Conservation (phyloP, 176 grass and related monocot species). For the Oryza brachyantha region DNA sequence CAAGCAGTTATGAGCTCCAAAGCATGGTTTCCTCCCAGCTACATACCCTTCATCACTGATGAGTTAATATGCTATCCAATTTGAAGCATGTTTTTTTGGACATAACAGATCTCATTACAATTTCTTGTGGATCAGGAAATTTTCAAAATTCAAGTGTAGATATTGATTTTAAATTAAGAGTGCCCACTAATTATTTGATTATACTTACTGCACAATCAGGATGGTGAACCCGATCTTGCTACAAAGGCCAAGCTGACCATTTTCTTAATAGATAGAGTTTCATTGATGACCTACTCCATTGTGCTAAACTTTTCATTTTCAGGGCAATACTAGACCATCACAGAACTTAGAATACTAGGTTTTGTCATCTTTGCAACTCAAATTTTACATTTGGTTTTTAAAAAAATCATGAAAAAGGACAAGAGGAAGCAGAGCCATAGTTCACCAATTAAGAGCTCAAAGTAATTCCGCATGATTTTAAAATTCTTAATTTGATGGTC, state of each 20-base stretch:
- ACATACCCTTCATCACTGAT: background rate
- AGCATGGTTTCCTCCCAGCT: background rate
- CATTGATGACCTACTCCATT: background rate
- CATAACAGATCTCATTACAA: background rate
- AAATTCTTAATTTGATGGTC: background rate
- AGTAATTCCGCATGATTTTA: background rate
- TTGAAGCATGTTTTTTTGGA: slow-evolving; percentile 6
- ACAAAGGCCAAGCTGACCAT: background rate
- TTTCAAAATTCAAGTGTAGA: background rate
- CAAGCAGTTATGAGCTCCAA: background rate
- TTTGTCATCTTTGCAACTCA: background rate
- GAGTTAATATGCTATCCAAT: background rate
- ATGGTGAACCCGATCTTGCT: background rate
- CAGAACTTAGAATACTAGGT: background rate
- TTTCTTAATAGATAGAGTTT: background rate
- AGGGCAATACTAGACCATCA: slow-evolving; percentile 13
- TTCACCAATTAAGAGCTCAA: background rate
- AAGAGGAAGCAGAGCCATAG: background rate
- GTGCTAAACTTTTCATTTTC: background rate
- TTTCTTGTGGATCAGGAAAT: background rate
- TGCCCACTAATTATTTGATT: background rate
- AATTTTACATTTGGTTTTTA: background rate
- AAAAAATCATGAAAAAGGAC: background rate
- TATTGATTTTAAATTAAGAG: background rate
- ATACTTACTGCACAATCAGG: background rate